These are phyloP conservation scores for Coccomyxa sp. DNA, from an alignment of 139 green algal species.

Conservation along the genomic window DNA sequence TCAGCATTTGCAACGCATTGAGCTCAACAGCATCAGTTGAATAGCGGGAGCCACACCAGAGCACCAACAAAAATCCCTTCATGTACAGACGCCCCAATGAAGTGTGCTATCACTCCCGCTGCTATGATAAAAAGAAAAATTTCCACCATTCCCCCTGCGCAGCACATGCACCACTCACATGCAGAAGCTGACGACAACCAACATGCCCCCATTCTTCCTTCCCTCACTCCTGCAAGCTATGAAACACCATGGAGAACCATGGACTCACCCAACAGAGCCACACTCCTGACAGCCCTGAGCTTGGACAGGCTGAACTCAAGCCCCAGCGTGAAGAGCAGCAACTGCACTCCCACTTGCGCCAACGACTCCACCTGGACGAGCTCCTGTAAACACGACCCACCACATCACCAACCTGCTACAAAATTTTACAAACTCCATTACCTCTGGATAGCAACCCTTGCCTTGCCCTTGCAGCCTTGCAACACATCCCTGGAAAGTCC, in stretches of 20 bases:
- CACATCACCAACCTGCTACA: neutral
- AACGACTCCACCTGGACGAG: constrained; percentile 90
- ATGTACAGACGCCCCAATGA: constrained; percentile 31
- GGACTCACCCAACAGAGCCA: constrained; percentile 71
- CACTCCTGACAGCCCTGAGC: constrained; percentile 71
- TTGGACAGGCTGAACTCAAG: constrained; percentile 87
- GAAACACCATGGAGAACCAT: neutral
- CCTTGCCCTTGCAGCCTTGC: neutral
- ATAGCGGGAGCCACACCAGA: constrained; percentile 46
- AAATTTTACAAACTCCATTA: neutral
- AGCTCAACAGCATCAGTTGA: too few relatives aligned
- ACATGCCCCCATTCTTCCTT: neutral
- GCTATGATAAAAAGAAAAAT: constrained; percentile 37
- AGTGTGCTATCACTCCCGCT: constrained; percentile 23
- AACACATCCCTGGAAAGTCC: neutral
- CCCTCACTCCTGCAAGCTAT: neutral
- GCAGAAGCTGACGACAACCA: neutral
- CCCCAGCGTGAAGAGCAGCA: constrained; percentile 93
- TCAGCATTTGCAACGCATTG: too few relatives aligned
- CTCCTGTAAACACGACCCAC: constrained; percentile 32
- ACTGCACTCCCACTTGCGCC: constrained; percentile 91
- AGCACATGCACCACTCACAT: neutral
- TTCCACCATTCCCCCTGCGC: constrained; percentile 36
- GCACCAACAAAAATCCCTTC: constrained; percentile 89
- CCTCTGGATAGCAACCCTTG: neutral